Base-by-base conservation (phyloP, 2,329 filamentous ascomycete species). In the Neopestalotiopsis rosae region DNA sequence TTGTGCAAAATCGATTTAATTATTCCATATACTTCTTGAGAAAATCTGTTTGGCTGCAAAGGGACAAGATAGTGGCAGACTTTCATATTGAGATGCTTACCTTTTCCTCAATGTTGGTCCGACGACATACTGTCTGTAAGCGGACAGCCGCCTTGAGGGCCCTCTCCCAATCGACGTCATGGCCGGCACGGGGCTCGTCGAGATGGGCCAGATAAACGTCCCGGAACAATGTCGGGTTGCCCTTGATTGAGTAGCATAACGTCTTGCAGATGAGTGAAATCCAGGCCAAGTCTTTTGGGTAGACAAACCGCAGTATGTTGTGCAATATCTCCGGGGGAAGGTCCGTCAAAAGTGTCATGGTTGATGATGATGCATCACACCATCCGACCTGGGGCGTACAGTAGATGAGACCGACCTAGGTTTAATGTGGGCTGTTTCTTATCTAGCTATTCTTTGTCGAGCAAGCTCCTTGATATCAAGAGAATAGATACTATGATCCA, bases 261-360 rank as follows among this genome's bases (percentile, higher is more conserved):
- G 74, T 76, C 20, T 79, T 83, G 76, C 88, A 92, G 61, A 86
- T 85, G 69, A 77, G 79, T 49, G 85, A 83, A 59, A 92, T 75
- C 7, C 79, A 76, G 1, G 83, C 81, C 9, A 93, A 79, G 71
- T 92, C 90, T 56, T 79, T 77, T 1, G 89, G 88, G 34, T 86
- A 79, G 49, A 91, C 82, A 72, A 85, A 83, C 68, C 77, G 79
- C 71, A 93, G 81, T 71, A 93, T 88, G 74, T 86, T 81, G 74
- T 91, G 88, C 32, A 92, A 76, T 57, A 92, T 84, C 81, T 93
- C 91, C 6, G 86, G 83, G 9, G 90, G 89, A 28, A 91, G 84
- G 58, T 80, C 76, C 0, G 77, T 79, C n/a, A 85, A 66, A 67
- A 73, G 69, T 10, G 70, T 69, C 78, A 80, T 81, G 56, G 67